Evolutionary conservation across 2,329 filamentous ascomycete genomes (phyloP).

Genomic region (Ophiosphaerella herpotricha): DNA sequence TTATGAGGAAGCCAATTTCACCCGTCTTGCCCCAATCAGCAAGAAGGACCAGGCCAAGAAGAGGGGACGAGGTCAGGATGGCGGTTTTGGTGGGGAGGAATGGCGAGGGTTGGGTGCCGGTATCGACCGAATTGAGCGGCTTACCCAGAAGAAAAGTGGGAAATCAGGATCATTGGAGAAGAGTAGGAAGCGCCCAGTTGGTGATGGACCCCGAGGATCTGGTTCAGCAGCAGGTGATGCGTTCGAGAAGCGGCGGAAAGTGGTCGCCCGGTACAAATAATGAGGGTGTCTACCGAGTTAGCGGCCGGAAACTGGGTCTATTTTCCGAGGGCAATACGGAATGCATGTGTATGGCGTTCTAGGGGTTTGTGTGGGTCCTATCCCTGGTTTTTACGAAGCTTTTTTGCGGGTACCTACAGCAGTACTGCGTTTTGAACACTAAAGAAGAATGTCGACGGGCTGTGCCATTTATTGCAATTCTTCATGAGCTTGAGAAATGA

Average conservation of each 20-base stretch:
- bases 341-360: neutral
- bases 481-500: no score
- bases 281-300: neutral
- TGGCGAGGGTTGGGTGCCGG: slow-evolving; percentile 86
- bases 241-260: slow-evolving; percentile 59
- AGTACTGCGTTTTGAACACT: neutral
- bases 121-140: slow-evolving; percentile 80
- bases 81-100: slow-evolving; percentile 86
- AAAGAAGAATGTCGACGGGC: no score
- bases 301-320: neutral
- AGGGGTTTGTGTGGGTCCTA: neutral
- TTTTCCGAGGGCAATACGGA: neutral
- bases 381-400: neutral
- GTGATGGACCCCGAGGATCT: slow-evolving; percentile 73
- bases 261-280: slow-evolving; percentile 35
- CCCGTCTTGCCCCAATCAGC: slow-evolving; percentile 80
- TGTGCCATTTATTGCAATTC: neutral
- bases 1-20: slow-evolving; percentile 93
- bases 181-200: slow-evolving; percentile 78
- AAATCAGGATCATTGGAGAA: slow-evolving; percentile 68
- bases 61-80: slow-evolving; percentile 48
- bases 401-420: slow-evolving; percentile 3
- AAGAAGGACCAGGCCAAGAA: slow-evolving; percentile 83
- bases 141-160: slow-evolving; percentile 72
- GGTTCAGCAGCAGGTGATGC: slow-evolving; percentile 72